Base-by-base conservation (phyloP, 345 rosid species). In the Dipteronia dyeriana region DNA sequence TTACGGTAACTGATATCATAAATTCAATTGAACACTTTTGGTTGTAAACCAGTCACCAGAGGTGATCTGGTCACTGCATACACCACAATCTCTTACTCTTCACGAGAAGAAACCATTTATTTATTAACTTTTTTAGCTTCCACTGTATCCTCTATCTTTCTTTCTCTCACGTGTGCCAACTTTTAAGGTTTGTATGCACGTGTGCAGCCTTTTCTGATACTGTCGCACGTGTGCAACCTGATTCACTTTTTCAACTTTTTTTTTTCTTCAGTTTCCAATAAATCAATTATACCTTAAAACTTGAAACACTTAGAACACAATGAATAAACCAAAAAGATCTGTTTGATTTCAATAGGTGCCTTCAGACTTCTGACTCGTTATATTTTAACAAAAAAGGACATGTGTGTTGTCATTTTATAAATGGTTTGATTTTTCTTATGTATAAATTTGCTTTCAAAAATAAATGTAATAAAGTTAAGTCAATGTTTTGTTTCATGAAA, bases 161-260 rank as follows among this genome's bases (percentile, higher is more conserved):
- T n/a, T 25, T n/a, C 9, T 74, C 70, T 71, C 76, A 60, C 67
- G 67, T 60, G 76, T 60, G 67, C 41, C 41, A 8, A 56, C 67
- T 60, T 38, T 73, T 26, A 0, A 4, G 63, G 25, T 51, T 12
- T 1, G 1, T 14, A 53, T 29, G 45, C 62, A 20, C 66, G 54
- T 73, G 66, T 73, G 13, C 54, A 17, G 22, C 76, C 14, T 22
- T 54, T n/a, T 59, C 67, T 41, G 66, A 38, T 45, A 20, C 7
- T 39, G 23, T 26, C 20, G 65, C 63, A 56, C 47, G 64, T 71
- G 75, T 71, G 63, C 51, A 4, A 5, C 62, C 13, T 53, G 8
- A 41, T 17, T 67, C 17, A 41, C 31, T 19, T 20, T 68, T 13
- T 12, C n/a, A 38, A 8, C 17, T 13, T 8, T 66, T 66, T 17